Evolutionary conservation across 768 basidiomycete species (phyloP), one percentile per base, ranked within the genome.

Genomic region (Mycena olivaceomarginata): DNA sequence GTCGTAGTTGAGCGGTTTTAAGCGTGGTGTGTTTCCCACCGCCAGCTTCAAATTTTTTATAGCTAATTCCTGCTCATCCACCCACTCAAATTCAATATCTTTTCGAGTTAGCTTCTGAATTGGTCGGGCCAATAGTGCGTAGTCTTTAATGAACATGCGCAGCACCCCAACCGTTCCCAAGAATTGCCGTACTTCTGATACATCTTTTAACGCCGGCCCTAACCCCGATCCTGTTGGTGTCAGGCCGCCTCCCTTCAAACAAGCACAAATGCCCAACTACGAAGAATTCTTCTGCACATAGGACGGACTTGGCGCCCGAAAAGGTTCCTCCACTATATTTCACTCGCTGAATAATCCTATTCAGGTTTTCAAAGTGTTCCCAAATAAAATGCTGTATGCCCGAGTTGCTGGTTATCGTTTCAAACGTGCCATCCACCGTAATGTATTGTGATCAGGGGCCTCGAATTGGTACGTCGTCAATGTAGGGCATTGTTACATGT

Each of bases 251-350:
- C 0, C 89, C 87, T 40, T 88, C 80, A 41, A 82, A 84, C 0
- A 84, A 87, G 63, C 87, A 88, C 0, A 73, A 72, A 40, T 89
- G 85, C 0, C 88, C 86, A 0, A 90, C 64, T 2, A 88, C 82
- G 0, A 75, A 71, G 0, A 83, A 72, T 64, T 89, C 86, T 0
- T 88, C 88, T 1, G 31, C 31, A 3, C 31, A 31, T 3, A 31
- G 3, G 31, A 31, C 31, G 2, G 48, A 51, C 18, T 51, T 51
- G 7, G 31, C 31, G 31, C 6, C 12, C 5, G 11, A 84, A 12
- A 87, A 78, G 0, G 82, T 86, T 0, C 76, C 74, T 11, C 74
- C 74, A 56, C 59, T 63, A 56, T 75, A 75, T 43, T 62, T 69
- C 13, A 75, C 39, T 2, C 74, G 57, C n/a, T 75, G 74, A 39